Evolutionary conservation across 768 basidiomycete genomes (phyloP).

Genomic region (Mycena filopes): DNA sequence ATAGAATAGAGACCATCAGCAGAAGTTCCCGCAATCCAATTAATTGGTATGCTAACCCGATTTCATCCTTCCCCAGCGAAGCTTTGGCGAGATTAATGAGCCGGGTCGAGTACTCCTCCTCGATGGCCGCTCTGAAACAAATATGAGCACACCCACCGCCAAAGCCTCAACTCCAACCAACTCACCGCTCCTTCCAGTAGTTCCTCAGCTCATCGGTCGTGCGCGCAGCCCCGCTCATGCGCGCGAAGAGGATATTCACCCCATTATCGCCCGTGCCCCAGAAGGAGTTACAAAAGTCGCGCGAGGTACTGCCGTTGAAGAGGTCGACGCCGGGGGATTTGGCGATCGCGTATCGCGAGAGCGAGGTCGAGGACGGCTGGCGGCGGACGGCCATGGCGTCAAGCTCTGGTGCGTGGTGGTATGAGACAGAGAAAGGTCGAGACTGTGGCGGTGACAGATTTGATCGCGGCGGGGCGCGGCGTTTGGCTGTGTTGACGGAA

Average conservation of each 20-base stretch:
- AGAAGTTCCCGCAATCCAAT: neutral
- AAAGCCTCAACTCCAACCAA: slow-evolving; percentile 60
- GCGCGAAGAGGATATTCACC: slow-evolving; percentile 89
- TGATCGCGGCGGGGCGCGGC: slow-evolving; percentile 1
- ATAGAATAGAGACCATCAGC: slow-evolving; percentile 19
- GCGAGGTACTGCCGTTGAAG: slow-evolving; percentile 46
- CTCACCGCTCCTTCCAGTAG: slow-evolving; percentile 96
- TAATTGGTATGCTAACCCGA: slow-evolving; percentile 88
- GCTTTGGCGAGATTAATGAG: slow-evolving; percentile 83
- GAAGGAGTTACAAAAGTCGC: slow-evolving; percentile 97
- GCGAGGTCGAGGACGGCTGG: slow-evolving; percentile 34
- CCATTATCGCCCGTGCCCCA: slow-evolving; percentile 92
- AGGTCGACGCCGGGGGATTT: slow-evolving; percentile 36
- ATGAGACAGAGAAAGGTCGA: neutral
- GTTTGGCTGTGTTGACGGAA: slow-evolving; percentile 24
- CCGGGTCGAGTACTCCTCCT: slow-evolving; percentile 95
- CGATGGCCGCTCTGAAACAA: slow-evolving; percentile 77
- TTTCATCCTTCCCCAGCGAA: slow-evolving; percentile 87
- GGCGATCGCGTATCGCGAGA: slow-evolving; percentile 34
- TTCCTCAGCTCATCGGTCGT: slow-evolving; percentile 89
- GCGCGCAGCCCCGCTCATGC: slow-evolving; percentile 86
- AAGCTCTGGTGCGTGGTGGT: slow-evolving; percentile 11
- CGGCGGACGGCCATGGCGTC: slow-evolving; percentile 27
- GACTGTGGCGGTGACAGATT: slow-evolving; percentile 6
- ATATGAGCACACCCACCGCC: slow-evolving; percentile 8